phyloP scores from a whole-genome alignment of 805 yeast genomes.

The Kodamaea neixiangensis region DNA sequence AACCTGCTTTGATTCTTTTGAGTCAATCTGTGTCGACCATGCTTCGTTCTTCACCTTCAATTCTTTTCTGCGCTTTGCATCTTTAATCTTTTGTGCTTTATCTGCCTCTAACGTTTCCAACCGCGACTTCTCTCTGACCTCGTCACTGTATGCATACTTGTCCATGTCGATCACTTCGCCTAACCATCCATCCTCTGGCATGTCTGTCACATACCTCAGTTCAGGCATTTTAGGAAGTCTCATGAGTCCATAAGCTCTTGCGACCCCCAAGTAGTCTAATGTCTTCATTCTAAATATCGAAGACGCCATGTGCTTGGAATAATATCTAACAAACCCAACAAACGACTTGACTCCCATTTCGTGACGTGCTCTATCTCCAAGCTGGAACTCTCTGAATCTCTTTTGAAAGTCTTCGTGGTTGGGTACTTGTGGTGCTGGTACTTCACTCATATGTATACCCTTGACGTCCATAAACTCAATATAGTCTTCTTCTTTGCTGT shows the following conservation, averaged over 20 bases:
- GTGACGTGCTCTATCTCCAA: constrained; percentile 75
- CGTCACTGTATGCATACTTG: constrained; percentile 62
- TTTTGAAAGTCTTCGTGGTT: constrained; percentile 27
- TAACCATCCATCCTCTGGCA: constrained; percentile 79
- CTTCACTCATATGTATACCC: constrained; percentile 50
- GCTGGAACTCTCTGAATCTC: constrained; percentile 51
- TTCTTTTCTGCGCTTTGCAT: constrained; percentile 46
- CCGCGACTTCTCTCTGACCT: constrained; percentile 62
- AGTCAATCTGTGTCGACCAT: constrained; percentile 74
- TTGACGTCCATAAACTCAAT: constrained; percentile 78
- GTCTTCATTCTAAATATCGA: constrained; percentile 79
- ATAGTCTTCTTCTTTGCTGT: constrained; percentile 77
- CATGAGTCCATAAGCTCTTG: constrained; percentile 74
- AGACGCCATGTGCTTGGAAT: constrained; percentile 82
- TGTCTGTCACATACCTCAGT: constrained; percentile 49
- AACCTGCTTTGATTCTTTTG: constrained; percentile 59
- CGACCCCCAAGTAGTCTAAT: constrained; percentile 72
- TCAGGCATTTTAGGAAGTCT: constrained; percentile 97
- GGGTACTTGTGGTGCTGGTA: constrained; percentile 25
- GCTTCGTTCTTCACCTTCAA: constrained; percentile 58
- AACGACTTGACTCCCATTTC: constrained; percentile 79
- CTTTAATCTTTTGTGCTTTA: constrained; percentile 35
- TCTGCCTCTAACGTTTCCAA: constrained; percentile 55
- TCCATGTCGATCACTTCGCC: constrained; percentile 67
- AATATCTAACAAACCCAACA: constrained; percentile 80